phyloP scores from a whole-genome alignment of 2,329 filamentous ascomycete species.

The Botrytis hyacinthi region DNA sequence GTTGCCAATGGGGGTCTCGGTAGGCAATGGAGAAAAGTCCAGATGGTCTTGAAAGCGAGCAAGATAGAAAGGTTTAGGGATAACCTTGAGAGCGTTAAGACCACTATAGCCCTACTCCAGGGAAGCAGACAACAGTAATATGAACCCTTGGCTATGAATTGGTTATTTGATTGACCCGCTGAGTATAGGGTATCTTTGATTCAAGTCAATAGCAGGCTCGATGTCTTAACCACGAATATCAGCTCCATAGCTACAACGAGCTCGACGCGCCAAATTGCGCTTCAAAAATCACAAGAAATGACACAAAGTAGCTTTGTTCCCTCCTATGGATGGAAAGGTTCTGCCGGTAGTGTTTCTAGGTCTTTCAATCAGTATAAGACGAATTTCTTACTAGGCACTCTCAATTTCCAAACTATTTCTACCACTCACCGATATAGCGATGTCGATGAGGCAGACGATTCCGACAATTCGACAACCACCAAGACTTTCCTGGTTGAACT shows the following conservation, averaged over 20 bases:
- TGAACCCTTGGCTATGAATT: rapidly evolving
- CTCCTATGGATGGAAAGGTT: neutral
- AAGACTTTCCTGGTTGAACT: neutral
- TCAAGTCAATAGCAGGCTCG: neutral
- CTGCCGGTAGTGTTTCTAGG: neutral
- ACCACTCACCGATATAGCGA: neutral
- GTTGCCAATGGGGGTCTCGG: neutral
- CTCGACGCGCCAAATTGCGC: neutral
- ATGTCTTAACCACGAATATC: neutral
- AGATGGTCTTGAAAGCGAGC: constrained; percentile 17
- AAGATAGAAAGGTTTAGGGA: constrained; percentile 22
- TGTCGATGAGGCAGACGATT: neutral
- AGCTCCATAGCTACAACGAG: neutral
- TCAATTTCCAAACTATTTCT: neutral
- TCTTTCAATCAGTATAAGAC: neutral
- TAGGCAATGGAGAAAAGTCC: constrained; percentile 17
- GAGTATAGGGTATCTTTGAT: neutral
- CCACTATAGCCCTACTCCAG: constrained; percentile 19
- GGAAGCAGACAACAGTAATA: constrained; percentile 10
- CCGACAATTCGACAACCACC: neutral
- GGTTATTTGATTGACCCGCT: neutral
- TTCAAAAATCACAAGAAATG: neutral
- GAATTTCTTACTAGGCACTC: neutral
- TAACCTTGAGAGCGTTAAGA: constrained; percentile 17
- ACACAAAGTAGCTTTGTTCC: neutral